Base-by-base conservation (phyloP, 169 alveolate species). In the Theileria orientalis region DNA sequence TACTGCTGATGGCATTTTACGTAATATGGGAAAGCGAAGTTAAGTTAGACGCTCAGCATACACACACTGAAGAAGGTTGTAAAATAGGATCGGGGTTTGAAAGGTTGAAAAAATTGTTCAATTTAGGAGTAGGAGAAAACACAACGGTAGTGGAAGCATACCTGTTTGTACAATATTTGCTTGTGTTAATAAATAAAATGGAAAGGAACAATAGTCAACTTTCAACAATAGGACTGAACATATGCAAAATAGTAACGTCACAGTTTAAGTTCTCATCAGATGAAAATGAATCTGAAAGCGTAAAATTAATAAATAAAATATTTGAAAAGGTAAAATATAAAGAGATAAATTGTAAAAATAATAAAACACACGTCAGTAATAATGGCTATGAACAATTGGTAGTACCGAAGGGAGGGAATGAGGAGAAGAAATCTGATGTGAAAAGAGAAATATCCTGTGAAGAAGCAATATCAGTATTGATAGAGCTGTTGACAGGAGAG, bases 1-100 rank as follows among this genome's bases (percentile, higher is more conserved):
- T 61, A 29, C 33, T 77, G 19, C n/a, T 33, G 73, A 77, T 61
- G 5, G 25, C 13, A 59, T 77, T 2, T 27, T 23, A 3, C 49
- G 41, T 16, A 5, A 49, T 25, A 40, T 70, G 27, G 49, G 49
- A n/a, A 2, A 19, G 16, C 41, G 59, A 29, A 0, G n/a, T n/a
- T n/a, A n/a, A n/a, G n/a, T n/a, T n/a, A n/a, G n/a, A 47, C 57
- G 16, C 3, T 11, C 3, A 47, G 16, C 3, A 21, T 47, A 9
- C 16, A 3, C 30, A 9, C 16, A 47, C 16, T 47, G 21, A 47
- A 6, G 14, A 27, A n/a, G 21, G 16, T 47, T 47, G 21, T 47
- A 47, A 47, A 9, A 47, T 8, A 2, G 57, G 11, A 27, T 8
- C 21, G 14, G 16, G 21, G 16, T 47, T 47, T 47, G 57, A 47